Evolutionary conservation across 371 early-diverging fungal species (phyloP).

Genomic region (Umbelopsis sp.): DNA sequence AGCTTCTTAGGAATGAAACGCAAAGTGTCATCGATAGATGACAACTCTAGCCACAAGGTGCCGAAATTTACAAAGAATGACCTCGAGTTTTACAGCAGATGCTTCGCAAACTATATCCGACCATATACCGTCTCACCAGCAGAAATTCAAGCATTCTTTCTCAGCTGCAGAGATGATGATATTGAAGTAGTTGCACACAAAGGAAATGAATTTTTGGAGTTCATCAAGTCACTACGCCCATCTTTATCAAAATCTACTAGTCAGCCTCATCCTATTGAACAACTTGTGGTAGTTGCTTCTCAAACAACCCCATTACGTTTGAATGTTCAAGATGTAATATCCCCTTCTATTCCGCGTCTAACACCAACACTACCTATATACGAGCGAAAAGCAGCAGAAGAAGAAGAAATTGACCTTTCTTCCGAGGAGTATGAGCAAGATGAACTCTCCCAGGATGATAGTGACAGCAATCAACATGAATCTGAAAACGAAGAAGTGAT

Average conservation of each 20-base stretch:
- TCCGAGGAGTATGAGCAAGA: background rate
- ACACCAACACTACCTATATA: background rate
- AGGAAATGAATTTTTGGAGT: conserved; percentile 4
- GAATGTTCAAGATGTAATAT: background rate
- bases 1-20: conserved; percentile 10
- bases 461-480: no score
- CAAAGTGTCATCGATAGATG: background rate
- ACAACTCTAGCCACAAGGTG: background rate
- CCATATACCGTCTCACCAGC: conserved; percentile 6
- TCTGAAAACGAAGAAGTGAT: background rate
- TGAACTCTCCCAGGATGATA: no score
- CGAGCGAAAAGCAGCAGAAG: background rate
- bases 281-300: background rate
- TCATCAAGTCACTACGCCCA: background rate
- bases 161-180: background rate
- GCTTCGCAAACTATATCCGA: conserved; percentile 3
- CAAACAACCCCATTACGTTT: background rate
- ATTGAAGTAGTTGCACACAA: background rate
- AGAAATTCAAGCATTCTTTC: conserved; percentile 4
- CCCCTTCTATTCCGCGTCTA: background rate
- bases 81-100: conserved; percentile 8
- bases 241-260: background rate
- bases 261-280: background rate
- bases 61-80: background rate
- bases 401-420: background rate